These are phyloP conservation scores for Carnegiea gigantea DNA, from an alignment of 179 eudicot genomes.

Conservation along the genomic window DNA sequence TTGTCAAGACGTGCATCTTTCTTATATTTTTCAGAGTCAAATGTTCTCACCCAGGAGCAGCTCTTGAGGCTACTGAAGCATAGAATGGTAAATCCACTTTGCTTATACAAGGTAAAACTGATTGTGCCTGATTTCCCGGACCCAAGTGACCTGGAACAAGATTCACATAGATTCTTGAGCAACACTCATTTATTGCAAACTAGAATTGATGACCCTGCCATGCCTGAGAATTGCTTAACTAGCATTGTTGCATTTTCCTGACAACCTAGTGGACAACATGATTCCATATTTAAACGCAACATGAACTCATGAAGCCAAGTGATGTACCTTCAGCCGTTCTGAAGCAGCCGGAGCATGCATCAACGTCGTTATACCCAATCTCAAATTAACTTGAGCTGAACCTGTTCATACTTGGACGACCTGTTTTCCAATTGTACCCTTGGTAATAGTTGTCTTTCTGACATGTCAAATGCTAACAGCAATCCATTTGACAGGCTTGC, in stretches of 20 bases:
- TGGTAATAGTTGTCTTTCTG: background rate
- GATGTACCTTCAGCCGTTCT: background rate
- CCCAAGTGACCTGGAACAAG: background rate
- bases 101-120: background rate
- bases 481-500: background rate
- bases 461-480: background rate
- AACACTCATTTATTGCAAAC: no score
- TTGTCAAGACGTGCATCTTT: no score
- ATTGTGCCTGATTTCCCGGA: background rate
- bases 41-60: background rate
- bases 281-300: background rate
- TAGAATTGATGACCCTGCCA: no score
- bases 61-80: background rate
- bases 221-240: no score
- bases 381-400: background rate
- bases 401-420: background rate
- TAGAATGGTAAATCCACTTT: background rate
- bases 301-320: background rate
- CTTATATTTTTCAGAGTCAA: no score
- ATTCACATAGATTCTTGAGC: no score
- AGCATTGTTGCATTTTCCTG: background rate
- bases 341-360: background rate
- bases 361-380: no score
- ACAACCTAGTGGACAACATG: background rate
- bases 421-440: no score